These are phyloP conservation scores for Lentinula edodes DNA, from an alignment of 768 basidiomycete species.

Conservation along the genomic window DNA sequence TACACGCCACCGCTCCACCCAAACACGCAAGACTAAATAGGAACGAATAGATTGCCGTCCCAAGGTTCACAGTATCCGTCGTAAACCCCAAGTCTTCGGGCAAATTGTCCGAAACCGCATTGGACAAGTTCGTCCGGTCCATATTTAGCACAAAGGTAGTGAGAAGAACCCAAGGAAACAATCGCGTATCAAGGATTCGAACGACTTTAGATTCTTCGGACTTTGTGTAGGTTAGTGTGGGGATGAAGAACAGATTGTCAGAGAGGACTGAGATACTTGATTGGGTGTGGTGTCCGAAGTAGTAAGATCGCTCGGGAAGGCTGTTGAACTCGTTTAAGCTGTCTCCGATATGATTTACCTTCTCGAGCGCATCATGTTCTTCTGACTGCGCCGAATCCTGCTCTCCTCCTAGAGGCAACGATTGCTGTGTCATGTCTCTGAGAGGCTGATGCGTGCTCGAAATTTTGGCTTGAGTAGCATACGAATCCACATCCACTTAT, in stretches of 20 bases:
- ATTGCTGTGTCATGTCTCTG: background rate
- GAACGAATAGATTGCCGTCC: conserved; percentile 29
- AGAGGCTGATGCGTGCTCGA: background rate
- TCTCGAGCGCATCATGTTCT: background rate
- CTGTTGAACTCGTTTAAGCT: too few relatives aligned
- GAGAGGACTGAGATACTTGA: conserved; percentile 1
- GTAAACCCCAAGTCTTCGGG: conserved; percentile 33
- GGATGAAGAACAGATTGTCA: conserved; percentile 21
- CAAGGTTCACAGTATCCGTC: conserved; percentile 33
- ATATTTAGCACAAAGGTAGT: conserved; percentile 31
- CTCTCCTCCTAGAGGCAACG: background rate
- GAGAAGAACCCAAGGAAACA: conserved; percentile 28
- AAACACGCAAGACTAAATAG: conserved; percentile 29
- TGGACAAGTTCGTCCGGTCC: conserved; percentile 37
- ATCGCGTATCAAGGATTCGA: conserved; percentile 19
- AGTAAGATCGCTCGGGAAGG: background rate
- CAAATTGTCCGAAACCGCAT: conserved; percentile 35
- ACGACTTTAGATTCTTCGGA: conserved; percentile 28
- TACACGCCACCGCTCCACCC: conserved; percentile 32
- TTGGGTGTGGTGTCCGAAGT: conserved; percentile 5
- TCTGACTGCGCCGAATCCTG: background rate
- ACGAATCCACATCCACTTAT: background rate
- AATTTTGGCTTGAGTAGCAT: background rate
- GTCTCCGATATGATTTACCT: background rate
- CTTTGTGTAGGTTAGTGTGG: conserved; percentile 22